Conservation (phyloP, 805 yeast species). For the Peterozyma toletana region DNA sequence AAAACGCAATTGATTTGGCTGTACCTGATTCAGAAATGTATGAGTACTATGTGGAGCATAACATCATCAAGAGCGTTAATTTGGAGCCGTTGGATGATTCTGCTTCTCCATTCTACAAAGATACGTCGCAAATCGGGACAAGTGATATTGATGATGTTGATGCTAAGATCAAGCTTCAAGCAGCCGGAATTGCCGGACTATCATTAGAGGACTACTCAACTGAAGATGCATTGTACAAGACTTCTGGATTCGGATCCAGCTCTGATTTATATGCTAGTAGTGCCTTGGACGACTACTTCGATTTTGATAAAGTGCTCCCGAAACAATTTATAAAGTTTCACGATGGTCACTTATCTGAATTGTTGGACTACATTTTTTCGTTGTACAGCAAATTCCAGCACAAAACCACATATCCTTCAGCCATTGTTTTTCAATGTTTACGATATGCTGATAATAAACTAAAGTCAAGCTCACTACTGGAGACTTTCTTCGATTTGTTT, state of each 20-base stretch:
- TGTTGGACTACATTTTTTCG: slow-evolving; percentile 39
- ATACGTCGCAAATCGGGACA: slow-evolving; percentile 7
- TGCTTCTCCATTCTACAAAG: slow-evolving; percentile 11
- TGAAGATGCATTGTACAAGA: slow-evolving; percentile 13
- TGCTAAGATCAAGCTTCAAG: slow-evolving; percentile 30
- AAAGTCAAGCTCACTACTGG: slow-evolving; percentile 48
- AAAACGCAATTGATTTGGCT: slow-evolving; percentile 52
- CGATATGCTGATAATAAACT: slow-evolving; percentile 57
- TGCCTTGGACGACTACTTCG: slow-evolving; percentile 30
- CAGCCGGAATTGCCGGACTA: slow-evolving; percentile 24
- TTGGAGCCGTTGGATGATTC: slow-evolving; percentile 1
- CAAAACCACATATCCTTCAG: slow-evolving; percentile 56
- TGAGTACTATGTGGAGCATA: slow-evolving; percentile 52
- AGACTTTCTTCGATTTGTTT: slow-evolving; percentile 52
- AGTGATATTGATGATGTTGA: slow-evolving; percentile 16
- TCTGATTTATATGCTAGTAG: slow-evolving; percentile 27
- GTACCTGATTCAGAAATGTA: slow-evolving; percentile 49
- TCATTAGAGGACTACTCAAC: slow-evolving; percentile 10
- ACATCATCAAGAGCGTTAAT: slow-evolving; percentile 20
- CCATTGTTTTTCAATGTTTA: slow-evolving; percentile 61
- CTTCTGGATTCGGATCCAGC: slow-evolving; percentile 22
- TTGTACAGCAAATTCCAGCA: slow-evolving; percentile 39
- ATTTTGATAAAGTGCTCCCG: slow-evolving; percentile 45
- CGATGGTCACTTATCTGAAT: slow-evolving; percentile 46
- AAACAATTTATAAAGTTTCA: slow-evolving; percentile 57